Evolutionary conservation across 2,329 filamentous ascomycete species (phyloP), one percentile per base, ranked within the genome.

Genomic region (Onygenales sp.): DNA sequence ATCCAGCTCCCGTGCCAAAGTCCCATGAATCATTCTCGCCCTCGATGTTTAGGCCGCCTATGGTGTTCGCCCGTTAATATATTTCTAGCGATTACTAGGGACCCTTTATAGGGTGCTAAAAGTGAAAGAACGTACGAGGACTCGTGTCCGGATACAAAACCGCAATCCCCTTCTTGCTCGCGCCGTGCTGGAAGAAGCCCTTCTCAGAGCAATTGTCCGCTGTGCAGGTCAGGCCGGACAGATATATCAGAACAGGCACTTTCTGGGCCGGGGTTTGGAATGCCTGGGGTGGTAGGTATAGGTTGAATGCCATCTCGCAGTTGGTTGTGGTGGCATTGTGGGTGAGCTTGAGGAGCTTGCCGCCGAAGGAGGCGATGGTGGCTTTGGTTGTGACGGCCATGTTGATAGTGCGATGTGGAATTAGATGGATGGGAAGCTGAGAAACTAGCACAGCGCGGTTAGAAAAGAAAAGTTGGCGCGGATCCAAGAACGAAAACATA

Each of bases 111-210:
- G 11, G 17, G 11, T 3, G 14, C 17, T 21, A 7, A 44, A 43
- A 14, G 13, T 42, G 39, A 31, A 50, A 50, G 17, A 11, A 73
- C 78, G 51, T 76, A 85, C 92, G 83, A 54, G 93, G 93, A 54
- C 87, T 94, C 21, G 93, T 98, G 75, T 98, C 93, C 1, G 93
- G 93, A 74, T 90, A 97, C 52, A 96, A 81, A 54, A 98, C 75
- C n/a, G 93, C 93, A 68, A 98, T 87, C 64, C 88, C 88, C 68
- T 84, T 85, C 63, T 84, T 78, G 54, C 84, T 80, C 47, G 93
- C 93, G 58, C 82, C 81, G 63, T 86, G 83, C 68, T 96, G 91
- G 72, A 98, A 88, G 78, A 96, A 97, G 51, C 91, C 93, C 69
- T 85, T 85, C 65, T 85, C 82, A 2, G 82, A 80, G 69, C 81